phyloP scores from a whole-genome alignment of 805 yeast species.

The Candida boidinii region DNA sequence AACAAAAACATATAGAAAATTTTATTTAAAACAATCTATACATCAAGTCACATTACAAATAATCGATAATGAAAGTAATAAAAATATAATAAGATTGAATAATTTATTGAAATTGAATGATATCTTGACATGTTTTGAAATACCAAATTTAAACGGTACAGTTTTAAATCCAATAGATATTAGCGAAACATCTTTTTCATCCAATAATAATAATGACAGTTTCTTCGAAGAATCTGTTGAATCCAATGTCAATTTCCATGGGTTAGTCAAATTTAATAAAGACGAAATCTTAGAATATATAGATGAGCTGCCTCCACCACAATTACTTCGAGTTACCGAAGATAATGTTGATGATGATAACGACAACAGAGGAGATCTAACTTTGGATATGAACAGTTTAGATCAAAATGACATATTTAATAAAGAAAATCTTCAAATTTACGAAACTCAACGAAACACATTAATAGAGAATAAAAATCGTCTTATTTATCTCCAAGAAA shows the following conservation, averaged over 20 bases:
- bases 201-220: conserved; percentile 3
- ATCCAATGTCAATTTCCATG: conserved; percentile 14
- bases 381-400: no score
- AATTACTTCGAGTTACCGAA: conserved; percentile 9
- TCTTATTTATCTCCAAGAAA: conserved; percentile 8
- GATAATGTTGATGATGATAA: no score
- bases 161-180: neutral
- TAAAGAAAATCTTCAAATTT: no score
- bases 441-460: conserved; percentile 11
- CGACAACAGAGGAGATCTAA: no score
- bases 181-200: neutral
- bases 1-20: conserved; percentile 11
- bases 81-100: conserved; percentile 7
- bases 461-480: conserved; percentile 10
- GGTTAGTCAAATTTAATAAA: conserved; percentile 12
- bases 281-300: conserved; percentile 17
- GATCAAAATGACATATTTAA: no score
- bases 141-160: conserved; percentile 18
- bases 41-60: conserved; percentile 22
- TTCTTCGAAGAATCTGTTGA: conserved; percentile 4
- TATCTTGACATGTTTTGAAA: conserved; percentile 16
- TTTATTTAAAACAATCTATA: conserved; percentile 22
- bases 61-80: conserved; percentile 14
- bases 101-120: conserved; percentile 19
- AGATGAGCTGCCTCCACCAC: conserved; percentile 19